A percentile compares a stretch with the other conserved stretches of the same genome.
phyloP scores from a whole-genome alignment of 2,329 filamentous ascomycete species.

The Nakataea oryzae region DNA sequence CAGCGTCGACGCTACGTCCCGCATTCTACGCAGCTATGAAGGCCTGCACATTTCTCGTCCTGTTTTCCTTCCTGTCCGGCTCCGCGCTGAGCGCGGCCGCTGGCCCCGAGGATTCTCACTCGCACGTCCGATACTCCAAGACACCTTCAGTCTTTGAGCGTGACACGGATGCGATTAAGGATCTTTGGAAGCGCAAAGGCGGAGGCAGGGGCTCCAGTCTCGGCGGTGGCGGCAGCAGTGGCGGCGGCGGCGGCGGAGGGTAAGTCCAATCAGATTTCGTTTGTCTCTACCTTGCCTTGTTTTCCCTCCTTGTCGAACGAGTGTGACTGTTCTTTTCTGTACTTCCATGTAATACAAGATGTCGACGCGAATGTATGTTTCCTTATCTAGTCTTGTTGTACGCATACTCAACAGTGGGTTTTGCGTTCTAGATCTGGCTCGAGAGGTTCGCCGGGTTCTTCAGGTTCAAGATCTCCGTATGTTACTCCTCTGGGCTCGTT shows the following conservation, averaged over 20 bases:
- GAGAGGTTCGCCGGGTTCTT: not conserved
- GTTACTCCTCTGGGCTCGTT: conserved; percentile 5
- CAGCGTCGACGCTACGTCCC: not conserved
- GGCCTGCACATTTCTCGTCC: conserved; percentile 2
- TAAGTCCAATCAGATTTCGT: not conserved
- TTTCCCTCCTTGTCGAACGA: not conserved
- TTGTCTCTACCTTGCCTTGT: not conserved
- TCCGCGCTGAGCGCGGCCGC: conserved; percentile 12
- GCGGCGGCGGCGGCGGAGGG: conserved; percentile 12
- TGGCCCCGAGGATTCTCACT: conserved; percentile 9
- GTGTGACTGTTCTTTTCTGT: not conserved
- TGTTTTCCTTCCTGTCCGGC: conserved; percentile 6
- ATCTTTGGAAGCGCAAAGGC: conserved; percentile 50
- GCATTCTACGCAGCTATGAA: conserved; percentile 8
- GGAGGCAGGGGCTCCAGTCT: conserved; percentile 44
- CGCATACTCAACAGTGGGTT: not conserved
- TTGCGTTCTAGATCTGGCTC: not conserved
- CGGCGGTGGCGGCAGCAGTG: conserved; percentile 17
- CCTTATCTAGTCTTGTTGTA: not conserved
- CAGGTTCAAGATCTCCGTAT: conserved; percentile 7
- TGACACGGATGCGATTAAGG: conserved; percentile 14
- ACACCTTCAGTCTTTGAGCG: not conserved
- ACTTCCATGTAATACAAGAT: not conserved
- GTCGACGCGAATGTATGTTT: not conserved
- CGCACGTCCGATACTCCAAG: conserved; percentile 4